These are phyloP conservation scores for Talaromyces sp. DNA, from an alignment of 2,329 filamentous ascomycete genomes.

Conservation along the genomic window DNA sequence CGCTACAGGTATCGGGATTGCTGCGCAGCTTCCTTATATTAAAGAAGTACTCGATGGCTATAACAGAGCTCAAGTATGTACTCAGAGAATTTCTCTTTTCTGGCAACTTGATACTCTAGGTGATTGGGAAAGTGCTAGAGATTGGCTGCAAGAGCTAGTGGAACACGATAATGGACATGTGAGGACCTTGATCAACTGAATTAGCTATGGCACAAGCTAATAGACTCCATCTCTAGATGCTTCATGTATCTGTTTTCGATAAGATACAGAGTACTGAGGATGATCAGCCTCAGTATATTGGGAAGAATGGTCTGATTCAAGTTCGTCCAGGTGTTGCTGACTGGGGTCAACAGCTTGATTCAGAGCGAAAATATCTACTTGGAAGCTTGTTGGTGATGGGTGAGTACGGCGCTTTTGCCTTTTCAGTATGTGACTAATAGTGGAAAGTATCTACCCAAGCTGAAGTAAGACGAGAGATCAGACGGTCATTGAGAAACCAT, in stretches of 20 bases:
- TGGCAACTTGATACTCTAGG: constrained; percentile 30
- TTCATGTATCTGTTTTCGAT: constrained; percentile 18
- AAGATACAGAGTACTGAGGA: not conserved
- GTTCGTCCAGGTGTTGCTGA: constrained; percentile 13
- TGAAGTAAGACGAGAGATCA: not conserved
- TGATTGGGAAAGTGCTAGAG: constrained; percentile 21
- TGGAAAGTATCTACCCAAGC: not conserved
- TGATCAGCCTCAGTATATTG: constrained; percentile 10
- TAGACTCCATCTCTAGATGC: constrained; percentile 13
- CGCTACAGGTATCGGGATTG: constrained; percentile 39
- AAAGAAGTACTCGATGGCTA: constrained; percentile 37
- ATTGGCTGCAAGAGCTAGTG: constrained; percentile 25
- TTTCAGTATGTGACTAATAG: not conserved
- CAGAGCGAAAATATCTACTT: constrained; percentile 10
- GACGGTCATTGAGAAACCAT: not conserved
- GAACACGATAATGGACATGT: constrained; percentile 24
- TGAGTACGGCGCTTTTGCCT: constrained; percentile 5
- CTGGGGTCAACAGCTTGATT: constrained; percentile 17
- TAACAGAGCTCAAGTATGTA: constrained; percentile 23
- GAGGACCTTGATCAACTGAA: constrained; percentile 2
- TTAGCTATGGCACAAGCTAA: too few relatives aligned
- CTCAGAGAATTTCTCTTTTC: constrained; percentile 31
- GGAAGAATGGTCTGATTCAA: constrained; percentile 24
- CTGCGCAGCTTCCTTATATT: constrained; percentile 37
- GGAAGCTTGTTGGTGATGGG: constrained; percentile 17